phyloP scores from a whole-genome alignment of 2,329 filamentous ascomycete species.

The Cordyceps cicadae region DNA sequence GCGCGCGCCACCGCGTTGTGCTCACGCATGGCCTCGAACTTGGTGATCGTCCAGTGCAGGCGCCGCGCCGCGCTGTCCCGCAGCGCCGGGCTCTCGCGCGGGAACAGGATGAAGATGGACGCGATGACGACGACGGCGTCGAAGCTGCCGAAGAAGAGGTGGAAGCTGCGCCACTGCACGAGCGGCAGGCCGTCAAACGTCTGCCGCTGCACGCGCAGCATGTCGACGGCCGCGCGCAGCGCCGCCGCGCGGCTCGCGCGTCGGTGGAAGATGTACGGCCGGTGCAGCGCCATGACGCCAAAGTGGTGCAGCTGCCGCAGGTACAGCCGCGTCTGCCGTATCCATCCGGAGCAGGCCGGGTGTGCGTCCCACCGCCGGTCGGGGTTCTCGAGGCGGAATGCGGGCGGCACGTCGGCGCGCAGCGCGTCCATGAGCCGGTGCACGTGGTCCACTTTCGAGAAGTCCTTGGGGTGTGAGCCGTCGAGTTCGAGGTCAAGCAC shows the following conservation, averaged over 20 bases:
- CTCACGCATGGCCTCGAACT: constrained; percentile 47
- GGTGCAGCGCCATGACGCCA: constrained; percentile 51
- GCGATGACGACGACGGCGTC: constrained; percentile 55
- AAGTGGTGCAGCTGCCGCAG: constrained; percentile 43
- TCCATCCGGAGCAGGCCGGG: constrained; percentile 43
- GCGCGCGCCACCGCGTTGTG: constrained; percentile 46
- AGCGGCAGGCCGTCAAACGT: constrained; percentile 41
- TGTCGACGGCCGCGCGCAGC: constrained; percentile 45
- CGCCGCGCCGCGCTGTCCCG: constrained; percentile 42
- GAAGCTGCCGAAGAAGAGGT: constrained; percentile 55
- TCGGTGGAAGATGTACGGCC: constrained; percentile 54
- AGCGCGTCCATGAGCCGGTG: constrained; percentile 43
- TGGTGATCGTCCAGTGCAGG: constrained; percentile 51
- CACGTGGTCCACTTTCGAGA: constrained; percentile 43
- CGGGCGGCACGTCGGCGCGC: constrained; percentile 40
- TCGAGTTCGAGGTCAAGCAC: constrained; percentile 49
- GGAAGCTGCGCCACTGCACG: constrained; percentile 43
- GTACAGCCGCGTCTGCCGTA: constrained; percentile 37
- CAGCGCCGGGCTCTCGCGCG: constrained; percentile 43
- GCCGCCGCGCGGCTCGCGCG: constrained; percentile 45
- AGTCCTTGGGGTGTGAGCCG: constrained; percentile 46
- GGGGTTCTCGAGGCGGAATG: constrained; percentile 46
- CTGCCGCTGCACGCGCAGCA: constrained; percentile 45
- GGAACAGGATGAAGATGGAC: constrained; percentile 53
- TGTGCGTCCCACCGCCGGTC: constrained; percentile 48